phyloP scores from a whole-genome alignment of 108 stramenopile species.

The Pseudonitzschia delicatissima region DNA sequence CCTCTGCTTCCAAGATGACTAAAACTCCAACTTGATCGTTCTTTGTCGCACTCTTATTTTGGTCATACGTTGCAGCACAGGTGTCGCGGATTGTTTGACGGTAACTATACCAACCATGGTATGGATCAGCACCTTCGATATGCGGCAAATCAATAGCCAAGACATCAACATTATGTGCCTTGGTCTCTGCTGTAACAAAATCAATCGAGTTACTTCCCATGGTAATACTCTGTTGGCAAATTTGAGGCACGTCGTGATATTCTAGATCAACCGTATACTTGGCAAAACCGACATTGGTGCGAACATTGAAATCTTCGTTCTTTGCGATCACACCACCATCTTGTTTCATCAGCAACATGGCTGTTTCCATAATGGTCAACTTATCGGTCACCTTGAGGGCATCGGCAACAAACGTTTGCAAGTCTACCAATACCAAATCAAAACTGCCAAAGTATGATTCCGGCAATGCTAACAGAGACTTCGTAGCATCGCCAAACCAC shows the following conservation, averaged over 20 bases:
- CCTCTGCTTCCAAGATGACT: slow-evolving; percentile 65
- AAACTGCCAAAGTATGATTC: slow-evolving; percentile 55
- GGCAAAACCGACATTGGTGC: slow-evolving; percentile 9
- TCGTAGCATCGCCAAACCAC: slow-evolving; percentile 73
- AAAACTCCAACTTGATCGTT: slow-evolving; percentile 24
- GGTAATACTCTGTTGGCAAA: slow-evolving; percentile 29
- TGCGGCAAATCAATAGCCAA: background rate
- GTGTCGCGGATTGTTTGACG: slow-evolving; percentile 7
- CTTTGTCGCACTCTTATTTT: background rate
- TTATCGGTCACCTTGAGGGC: slow-evolving; percentile 51
- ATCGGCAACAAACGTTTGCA: slow-evolving; percentile 49
- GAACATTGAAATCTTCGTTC: slow-evolving; percentile 39
- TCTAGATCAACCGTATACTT: slow-evolving; percentile 28
- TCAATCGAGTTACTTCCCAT: slow-evolving; percentile 35
- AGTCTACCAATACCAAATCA: slow-evolving; percentile 65
- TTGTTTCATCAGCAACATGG: slow-evolving; percentile 44
- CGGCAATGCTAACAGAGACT: slow-evolving; percentile 47
- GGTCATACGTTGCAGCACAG: background rate
- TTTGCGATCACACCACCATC: slow-evolving; percentile 52
- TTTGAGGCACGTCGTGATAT: slow-evolving; percentile 22
- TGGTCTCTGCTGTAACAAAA: slow-evolving; percentile 15
- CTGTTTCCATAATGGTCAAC: slow-evolving; percentile 45
- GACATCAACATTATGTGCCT: slow-evolving; percentile 13
- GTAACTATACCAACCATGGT: slow-evolving; percentile 9
- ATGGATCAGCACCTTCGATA: background rate